Conservation (phyloP, 345 rosid genomes). For the Aethionema arabicum region DNA sequence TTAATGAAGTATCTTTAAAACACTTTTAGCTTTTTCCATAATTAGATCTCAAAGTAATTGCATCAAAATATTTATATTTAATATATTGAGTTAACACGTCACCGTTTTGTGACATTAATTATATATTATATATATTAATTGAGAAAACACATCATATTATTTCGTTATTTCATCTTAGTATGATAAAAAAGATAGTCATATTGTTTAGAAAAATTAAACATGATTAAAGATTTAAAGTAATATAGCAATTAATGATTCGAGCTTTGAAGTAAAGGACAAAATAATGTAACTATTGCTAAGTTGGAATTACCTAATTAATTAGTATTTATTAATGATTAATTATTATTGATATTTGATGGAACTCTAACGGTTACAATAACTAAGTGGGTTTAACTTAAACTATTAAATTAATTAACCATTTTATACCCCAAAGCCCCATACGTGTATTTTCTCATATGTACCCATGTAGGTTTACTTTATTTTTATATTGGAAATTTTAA, state of each 20-base stretch:
- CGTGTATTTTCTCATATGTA: not conserved
- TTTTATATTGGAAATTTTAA: no score
- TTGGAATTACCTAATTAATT: not conserved
- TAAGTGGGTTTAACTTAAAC: constrained; percentile 17
- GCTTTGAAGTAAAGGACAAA: not conserved
- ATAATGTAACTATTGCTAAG: not conserved
- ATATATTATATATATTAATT: no score
- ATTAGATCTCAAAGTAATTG: not conserved
- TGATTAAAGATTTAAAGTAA: no score
- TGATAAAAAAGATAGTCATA: no score
- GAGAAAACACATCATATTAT: no score
- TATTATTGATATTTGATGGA: constrained; percentile 9
- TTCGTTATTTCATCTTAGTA: no score
- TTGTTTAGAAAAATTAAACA: no score
- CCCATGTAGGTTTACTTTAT: no score
- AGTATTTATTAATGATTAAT: not conserved
- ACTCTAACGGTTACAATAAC: constrained; percentile 30
- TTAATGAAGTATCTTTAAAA: not conserved
- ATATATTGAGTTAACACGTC: not conserved
- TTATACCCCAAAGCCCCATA: constrained; percentile 10
- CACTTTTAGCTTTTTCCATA: constrained; percentile 7
- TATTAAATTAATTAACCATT: not conserved
- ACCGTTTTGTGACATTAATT: not conserved
- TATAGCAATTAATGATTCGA: not conserved
- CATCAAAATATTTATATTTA: constrained; percentile 2